Base-by-base conservation (phyloP, 2,329 filamentous ascomycete species). In the Phaeoacremonium minimum region DNA sequence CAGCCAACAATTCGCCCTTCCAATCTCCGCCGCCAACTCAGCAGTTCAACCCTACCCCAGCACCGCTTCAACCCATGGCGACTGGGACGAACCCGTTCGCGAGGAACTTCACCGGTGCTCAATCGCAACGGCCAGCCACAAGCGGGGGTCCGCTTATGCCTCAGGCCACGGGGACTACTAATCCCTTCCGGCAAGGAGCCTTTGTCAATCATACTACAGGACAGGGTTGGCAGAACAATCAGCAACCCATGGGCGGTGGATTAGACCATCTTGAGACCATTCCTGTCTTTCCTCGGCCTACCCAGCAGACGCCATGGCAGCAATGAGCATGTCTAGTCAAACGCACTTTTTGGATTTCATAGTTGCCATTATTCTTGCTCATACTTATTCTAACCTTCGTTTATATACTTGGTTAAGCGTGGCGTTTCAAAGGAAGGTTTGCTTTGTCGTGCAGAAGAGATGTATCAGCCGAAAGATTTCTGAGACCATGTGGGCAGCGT, bases 121-220 rank as follows among this genome's bases (percentile, higher is more conserved):
- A 63, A 30, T 56, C 60, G 22, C 65, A 67, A 34, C 56, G 64
- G n/a, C 69, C 66, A 1, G 66, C 69, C 29, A 67, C 69, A 3
- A 66, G 61, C 20, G 61, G 59, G 9, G 57, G 73, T 33, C n/a
- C n/a, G n/a, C 64, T 93, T 5, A 74, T 75, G 36, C 79, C 88
- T 3, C 88, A 91, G 52, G 76, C 84, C 2, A 96, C 90, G 0
- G 90, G 89, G 7, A 88, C 79, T 52, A 96, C 90, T 3, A 98
- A 98, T 52, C 93, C 93, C 1, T 97, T 97, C 73, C 78, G 93
- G 13, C 89, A 97, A 55, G 87, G 85, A 31, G 80, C 83, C 4
- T 95, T 96, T 58, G 83, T 95, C 35, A 93, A 95, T 54, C 89
- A 95, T 52, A 73, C 81, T 44, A 95, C 89, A 0, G 90, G 91